Base-by-base conservation (phyloP, 1,284 basidiomycete genomes). In the Ustilago hordei region DNA sequence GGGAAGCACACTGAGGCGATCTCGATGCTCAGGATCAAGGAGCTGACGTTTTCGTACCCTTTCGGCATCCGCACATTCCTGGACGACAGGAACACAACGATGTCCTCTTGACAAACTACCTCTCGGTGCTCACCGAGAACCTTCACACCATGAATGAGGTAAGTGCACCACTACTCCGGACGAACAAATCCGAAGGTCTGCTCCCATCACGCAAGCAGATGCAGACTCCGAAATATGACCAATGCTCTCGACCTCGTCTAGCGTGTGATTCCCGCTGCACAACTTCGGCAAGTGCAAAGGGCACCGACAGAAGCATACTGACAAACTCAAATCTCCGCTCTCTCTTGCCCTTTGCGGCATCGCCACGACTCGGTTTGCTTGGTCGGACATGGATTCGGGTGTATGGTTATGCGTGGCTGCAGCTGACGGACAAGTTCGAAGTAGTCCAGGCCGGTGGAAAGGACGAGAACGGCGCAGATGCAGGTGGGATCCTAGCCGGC, bases 71-170 rank as follows among this genome's bases (percentile, higher is more conserved):
- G 3, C 41, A 6, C 34, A 9, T 38, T 32, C 43, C 32, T 11
- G 32, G n/a, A 28, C 34, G 35, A 28, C 56, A 96, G 94, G 96
- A 99, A 90, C 94, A 95, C 87, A 93, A 93, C 84, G 95, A 99
- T 85, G 94, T 95, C 9, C 93, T 98, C 75, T 88, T 99, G 31
- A 97, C 94, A 1, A 91, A 92, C 9, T 94, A 95, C 86, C 89
- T 99, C 17, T 92, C 94, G 0, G 91, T 91, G 9, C 87, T 98
- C 75, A 98, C 95, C 0, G 95, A 94, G 86, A 93, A 93, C 43
- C 89, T 96, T 8, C 92, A 92, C 77, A 90, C 92, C 4, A 87
- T 97, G 64, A 96, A 95, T 85, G 93, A 97, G 82, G 95, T 97
- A 83, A 83, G 93, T 65, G 1, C 28, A 50, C 43, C 43, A 7